These are phyloP conservation scores for Odonthalia washingtoniensis DNA, from an alignment of 31 red algal genomes.

Conservation along the genomic window DNA sequence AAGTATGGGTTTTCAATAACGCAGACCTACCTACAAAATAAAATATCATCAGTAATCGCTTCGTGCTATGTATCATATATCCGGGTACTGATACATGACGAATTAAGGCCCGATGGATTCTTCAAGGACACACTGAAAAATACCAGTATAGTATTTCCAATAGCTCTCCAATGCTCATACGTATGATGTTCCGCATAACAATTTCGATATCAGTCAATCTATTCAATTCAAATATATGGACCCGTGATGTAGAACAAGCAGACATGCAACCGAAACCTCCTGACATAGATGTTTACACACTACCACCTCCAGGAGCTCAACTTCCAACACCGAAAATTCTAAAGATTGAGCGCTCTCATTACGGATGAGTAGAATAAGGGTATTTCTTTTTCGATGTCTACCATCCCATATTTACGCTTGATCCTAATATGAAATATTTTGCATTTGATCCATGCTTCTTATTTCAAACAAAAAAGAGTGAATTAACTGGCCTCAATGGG, in stretches of 20 bases:
- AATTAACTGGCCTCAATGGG: not conserved
- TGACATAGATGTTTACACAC: not conserved
- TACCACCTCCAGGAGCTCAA: slow-evolving; percentile 6
- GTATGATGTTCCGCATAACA: too few species aligned
- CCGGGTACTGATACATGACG: not conserved
- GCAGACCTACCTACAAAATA: not conserved
- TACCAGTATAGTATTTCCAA: too few species aligned
- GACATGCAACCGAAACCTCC: slow-evolving; percentile 22
- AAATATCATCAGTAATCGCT: slow-evolving; percentile 7
- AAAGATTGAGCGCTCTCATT: not conserved
- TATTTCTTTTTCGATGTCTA: not conserved
- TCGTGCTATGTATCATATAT: slow-evolving; percentile 19
- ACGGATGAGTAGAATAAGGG: not conserved
- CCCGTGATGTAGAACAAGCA: too few species aligned
- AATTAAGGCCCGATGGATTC: not conserved
- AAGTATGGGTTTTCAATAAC: not conserved
- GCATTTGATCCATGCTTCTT: slow-evolving; percentile 8
- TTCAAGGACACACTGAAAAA: not conserved
- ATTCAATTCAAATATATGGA: too few species aligned
- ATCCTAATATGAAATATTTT: not conserved
- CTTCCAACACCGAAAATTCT: slow-evolving; percentile 11
- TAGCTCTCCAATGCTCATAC: too few species aligned
- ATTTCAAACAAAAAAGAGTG: not conserved
- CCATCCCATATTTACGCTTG: not conserved
- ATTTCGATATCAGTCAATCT: too few species aligned